A percentile compares a stretch with the other conserved stretches of the same genome.
phyloP scores from a whole-genome alignment of 148 eudicot genomes.

The Camellia lanceoleosa region DNA sequence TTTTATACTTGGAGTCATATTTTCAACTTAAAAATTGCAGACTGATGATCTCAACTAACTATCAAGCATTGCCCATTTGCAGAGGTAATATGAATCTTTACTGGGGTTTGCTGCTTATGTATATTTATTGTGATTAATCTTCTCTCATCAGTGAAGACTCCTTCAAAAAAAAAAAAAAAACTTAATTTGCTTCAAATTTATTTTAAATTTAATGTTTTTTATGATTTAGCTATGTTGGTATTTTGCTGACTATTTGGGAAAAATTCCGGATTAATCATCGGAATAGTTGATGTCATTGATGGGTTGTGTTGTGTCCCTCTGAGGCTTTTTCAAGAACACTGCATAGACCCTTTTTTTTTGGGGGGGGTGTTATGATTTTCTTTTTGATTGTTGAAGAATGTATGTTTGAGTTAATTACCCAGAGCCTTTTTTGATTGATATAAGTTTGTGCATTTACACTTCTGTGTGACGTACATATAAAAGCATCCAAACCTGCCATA shows the following conservation, averaged over 20 bases:
- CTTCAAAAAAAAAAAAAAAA: no score
- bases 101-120: no score
- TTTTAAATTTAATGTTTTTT: neutral
- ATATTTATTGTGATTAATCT: no score
- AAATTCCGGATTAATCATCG: constrained; percentile 58
- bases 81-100: constrained; percentile 49
- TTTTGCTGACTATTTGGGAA: constrained; percentile 91
- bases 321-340: constrained; percentile 33
- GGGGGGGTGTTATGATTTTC: neutral
- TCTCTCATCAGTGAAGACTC: no score
- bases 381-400: neutral
- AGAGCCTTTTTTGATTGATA: neutral
- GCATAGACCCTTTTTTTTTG: neutral
- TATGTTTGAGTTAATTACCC: neutral
- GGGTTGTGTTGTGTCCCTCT: constrained; percentile 55
- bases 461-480: neutral
- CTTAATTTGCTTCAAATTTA: neutral
- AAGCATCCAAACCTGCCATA: neutral
- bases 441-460: neutral
- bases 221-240: constrained; percentile 81
- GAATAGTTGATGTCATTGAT: constrained; percentile 66
- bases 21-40: constrained; percentile 38
- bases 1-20: neutral
- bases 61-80: constrained; percentile 67
- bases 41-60: constrained; percentile 53